phyloP scores from a whole-genome alignment of 1,284 basidiomycete genomes.

The Melampsora larici-populina region DNA sequence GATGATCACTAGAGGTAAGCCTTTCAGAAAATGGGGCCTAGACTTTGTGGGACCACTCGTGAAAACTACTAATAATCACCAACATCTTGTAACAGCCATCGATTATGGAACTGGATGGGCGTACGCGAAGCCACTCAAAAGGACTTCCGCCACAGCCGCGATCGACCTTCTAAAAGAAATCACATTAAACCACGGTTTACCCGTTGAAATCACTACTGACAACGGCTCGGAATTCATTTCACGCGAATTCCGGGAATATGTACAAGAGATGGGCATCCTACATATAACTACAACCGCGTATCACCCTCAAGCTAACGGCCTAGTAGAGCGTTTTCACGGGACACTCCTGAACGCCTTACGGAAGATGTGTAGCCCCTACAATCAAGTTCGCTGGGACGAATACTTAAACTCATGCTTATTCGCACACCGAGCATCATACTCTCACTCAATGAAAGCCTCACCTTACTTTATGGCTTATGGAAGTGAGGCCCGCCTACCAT shows the following conservation, averaged over 20 bases:
- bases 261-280: background rate
- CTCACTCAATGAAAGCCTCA: background rate
- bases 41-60: background rate
- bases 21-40: constrained; percentile 1
- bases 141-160: background rate
- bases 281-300: background rate
- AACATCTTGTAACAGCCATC: background rate
- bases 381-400: constrained; percentile 15
- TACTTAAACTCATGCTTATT: constrained; percentile 3
- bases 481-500: background rate
- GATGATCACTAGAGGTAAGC: too few relatives aligned
- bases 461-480: constrained; percentile 22
- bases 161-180: too few relatives aligned
- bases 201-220: background rate
- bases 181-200: too few relatives aligned
- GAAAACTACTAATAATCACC: background rate
- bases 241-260: background rate
- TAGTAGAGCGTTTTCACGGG: background rate
- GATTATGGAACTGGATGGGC: background rate
- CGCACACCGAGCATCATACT: background rate
- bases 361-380: constrained; percentile 1
- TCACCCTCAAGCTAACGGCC: background rate
- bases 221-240: background rate
- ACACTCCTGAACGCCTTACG: background rate
- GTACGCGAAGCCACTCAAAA: background rate